Evolutionary conservation across 2,329 filamentous ascomycete genomes (phyloP), one percentile per base, ranked within the genome.

Genomic region (Claviceps fusiformis): DNA sequence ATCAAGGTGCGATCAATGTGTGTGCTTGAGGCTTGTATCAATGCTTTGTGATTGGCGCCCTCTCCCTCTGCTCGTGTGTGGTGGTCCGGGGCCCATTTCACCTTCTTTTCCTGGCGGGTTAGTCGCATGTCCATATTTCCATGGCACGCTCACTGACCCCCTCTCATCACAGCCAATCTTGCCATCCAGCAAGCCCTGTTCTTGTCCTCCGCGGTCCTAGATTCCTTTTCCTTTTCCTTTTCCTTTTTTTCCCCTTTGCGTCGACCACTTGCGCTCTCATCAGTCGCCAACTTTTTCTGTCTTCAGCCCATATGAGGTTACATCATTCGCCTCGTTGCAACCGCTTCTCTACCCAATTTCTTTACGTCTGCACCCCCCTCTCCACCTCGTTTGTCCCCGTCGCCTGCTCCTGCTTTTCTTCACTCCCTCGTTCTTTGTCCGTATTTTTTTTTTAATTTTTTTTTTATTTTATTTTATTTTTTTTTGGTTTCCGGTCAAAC

Each of bases 101-200:
- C 56, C 56, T 58, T 58, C 56, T 58, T 53, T 50, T 58, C 52
- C 52, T 56, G 56, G 56, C 49, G 24, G 49, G 44, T 54, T 50
- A 9, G 56, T 56, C 44, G 54, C 54, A 53, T 58, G 49, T 37
- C 54, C 54, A 54, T 39, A 45, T 47, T 48, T 54, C 19, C 50
- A 48, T 27, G 17, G 37, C 41, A 39, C 33, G 33, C 33, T 33
- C 33, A 19, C 41, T 44, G 10, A 1, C 24, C 44, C 10, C 54
- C 49, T 33, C 41, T n/a, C 50, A 44, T 57, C 50, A 44, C 50
- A 43, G 39, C 55, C 50, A 24, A 47, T 47, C 31, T 44, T 27
- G 31, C 15, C 17, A 27, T 35, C 50, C 49, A 53, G 6, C 41
- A 39, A 55, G 56, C 50, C 50, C 46, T 57, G 52, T 24, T 50